These are phyloP conservation scores for Dalbergia cochinchinensis DNA, from an alignment of 306 rosid genomes.

Conservation along the genomic window DNA sequence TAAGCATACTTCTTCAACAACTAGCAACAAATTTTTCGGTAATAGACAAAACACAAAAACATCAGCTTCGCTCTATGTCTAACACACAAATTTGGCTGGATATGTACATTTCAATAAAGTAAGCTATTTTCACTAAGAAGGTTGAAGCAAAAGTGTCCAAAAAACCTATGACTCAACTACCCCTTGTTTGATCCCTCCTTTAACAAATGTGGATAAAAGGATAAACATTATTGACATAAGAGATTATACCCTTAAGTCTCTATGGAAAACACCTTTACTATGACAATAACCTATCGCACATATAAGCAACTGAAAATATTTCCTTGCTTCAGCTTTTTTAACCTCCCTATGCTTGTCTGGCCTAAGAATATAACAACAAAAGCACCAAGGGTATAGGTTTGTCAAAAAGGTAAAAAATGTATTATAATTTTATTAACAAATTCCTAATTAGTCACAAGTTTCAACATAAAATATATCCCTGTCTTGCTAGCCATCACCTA, in stretches of 20 bases:
- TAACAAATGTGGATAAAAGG: conserved; percentile 3
- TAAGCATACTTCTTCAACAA: conserved; percentile 72
- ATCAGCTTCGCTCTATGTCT: no score
- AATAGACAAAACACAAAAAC: no score
- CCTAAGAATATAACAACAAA: conserved; percentile 31
- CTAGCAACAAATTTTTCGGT: no score
- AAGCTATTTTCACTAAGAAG: conserved; percentile 1
- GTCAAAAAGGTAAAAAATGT: no score
- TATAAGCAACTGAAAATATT: conserved; percentile 92
- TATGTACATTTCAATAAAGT: conserved; percentile 4
- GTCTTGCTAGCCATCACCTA: no score
- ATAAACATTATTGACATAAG: conserved; percentile 21
- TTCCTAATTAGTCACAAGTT: no score
- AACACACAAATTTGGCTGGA: no score
- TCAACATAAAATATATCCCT: no score
- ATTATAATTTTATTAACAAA: no score
- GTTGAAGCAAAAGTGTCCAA: conserved; percentile 1
- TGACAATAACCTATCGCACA: conserved; percentile 97
- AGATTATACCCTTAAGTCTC: conserved; percentile 83
- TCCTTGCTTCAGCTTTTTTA: conserved; percentile 95
- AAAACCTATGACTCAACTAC: conserved; percentile 20
- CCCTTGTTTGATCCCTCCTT: no score
- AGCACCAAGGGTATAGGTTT: conserved; percentile 29
- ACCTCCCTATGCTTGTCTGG: conserved; percentile 84
- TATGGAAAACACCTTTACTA: conserved; percentile 94